phyloP scores from a whole-genome alignment of 192 early-diverging fungal species.

The Coemansia sp. region DNA sequence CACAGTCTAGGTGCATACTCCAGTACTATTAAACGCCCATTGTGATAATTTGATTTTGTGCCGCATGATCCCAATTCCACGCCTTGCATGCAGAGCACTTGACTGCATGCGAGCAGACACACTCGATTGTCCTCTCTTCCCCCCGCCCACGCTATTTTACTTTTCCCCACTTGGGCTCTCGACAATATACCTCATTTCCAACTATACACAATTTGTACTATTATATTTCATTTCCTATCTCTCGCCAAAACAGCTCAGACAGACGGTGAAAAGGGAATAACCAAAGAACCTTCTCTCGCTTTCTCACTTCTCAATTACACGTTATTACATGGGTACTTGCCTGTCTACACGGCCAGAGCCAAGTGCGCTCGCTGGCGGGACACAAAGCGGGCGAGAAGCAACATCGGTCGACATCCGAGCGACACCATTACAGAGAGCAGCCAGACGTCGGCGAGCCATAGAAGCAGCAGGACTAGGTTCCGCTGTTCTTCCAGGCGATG shows the following conservation, averaged over 20 bases:
- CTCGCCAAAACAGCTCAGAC: not conserved
- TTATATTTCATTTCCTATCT: too few relatives aligned
- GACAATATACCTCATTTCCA: not conserved
- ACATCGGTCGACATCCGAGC: not conserved
- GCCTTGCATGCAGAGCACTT: slow-evolving; percentile 1
- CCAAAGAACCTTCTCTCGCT: not conserved
- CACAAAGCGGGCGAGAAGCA: not conserved
- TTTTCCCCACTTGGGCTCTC: not conserved
- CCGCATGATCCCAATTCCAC: not conserved
- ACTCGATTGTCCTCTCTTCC: not conserved
- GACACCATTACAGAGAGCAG: not conserved
- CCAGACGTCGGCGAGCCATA: slow-evolving; percentile 9
- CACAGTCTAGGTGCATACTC: not conserved
- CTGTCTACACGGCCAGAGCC: not conserved
- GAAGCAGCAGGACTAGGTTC: not conserved
- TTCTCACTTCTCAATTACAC: not conserved
- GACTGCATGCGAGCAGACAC: not conserved
- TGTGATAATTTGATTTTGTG: not conserved
- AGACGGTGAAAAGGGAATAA: not conserved
- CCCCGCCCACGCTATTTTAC: not conserved
- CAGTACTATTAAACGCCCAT: not conserved
- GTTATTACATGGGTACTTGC: not conserved
- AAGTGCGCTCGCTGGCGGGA: not conserved
- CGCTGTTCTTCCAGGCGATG: not conserved
- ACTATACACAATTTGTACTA: not conserved